phyloP scores from a whole-genome alignment of 345 rosid species.

The Odontarrhena argentea region DNA sequence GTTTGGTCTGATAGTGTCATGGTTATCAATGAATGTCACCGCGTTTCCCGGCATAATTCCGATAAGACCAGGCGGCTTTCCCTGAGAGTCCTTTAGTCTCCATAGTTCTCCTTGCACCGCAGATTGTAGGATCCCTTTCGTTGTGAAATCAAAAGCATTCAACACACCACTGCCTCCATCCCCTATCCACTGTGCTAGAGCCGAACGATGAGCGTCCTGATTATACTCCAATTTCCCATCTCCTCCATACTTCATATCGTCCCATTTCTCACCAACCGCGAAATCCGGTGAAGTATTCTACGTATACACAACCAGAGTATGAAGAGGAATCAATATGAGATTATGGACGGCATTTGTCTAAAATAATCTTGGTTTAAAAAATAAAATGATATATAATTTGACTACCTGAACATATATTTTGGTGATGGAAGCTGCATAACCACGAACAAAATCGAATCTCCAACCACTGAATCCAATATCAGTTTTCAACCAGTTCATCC shows the following conservation, averaged over 20 bases:
- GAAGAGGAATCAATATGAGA: neutral
- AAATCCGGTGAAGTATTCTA: slow-evolving; percentile 60
- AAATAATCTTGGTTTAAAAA: too few species aligned
- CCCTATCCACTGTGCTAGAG: slow-evolving; percentile 60
- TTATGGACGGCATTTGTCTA: too few species aligned
- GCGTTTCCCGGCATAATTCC: slow-evolving; percentile 72
- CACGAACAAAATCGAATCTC: slow-evolving; percentile 73
- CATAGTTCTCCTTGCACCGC: slow-evolving; percentile 79
- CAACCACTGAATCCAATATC: slow-evolving; percentile 79
- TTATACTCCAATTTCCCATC: slow-evolving; percentile 55
- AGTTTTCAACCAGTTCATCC: slow-evolving; percentile 90
- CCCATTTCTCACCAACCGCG: slow-evolving; percentile 86
- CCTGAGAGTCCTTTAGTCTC: slow-evolving; percentile 69
- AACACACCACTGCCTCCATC: slow-evolving; percentile 66
- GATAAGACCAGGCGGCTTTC: slow-evolving; percentile 78
- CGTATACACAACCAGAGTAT: slow-evolving; percentile 24
- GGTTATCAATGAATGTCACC: slow-evolving; percentile 83
- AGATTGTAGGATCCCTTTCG: slow-evolving; percentile 78
- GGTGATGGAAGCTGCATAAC: slow-evolving; percentile 63
- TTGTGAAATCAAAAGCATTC: slow-evolving; percentile 82
- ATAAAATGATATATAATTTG: too few species aligned
- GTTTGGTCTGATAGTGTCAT: slow-evolving; percentile 68
- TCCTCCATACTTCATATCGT: slow-evolving; percentile 51
- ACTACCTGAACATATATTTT: slow-evolving; percentile 47
- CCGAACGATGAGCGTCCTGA: slow-evolving; percentile 64